phyloP scores from a whole-genome alignment of 192 early-diverging fungal species.

The Mortierella alpina region DNA sequence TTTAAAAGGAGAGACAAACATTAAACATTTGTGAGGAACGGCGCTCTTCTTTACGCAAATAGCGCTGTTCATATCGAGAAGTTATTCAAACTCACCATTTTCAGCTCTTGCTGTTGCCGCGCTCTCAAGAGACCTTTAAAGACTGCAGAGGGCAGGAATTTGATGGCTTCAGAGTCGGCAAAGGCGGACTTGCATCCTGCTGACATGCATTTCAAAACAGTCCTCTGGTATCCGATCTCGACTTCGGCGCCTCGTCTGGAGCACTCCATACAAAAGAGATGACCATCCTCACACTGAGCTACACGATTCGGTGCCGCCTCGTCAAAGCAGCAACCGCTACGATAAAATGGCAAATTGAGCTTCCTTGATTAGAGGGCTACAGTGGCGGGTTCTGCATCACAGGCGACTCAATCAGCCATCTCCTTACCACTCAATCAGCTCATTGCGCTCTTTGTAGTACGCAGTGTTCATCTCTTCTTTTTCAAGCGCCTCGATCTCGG shows the following conservation, averaged over 20 bases:
- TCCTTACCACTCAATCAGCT: slow-evolving; percentile 38
- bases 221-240: slow-evolving; percentile 57
- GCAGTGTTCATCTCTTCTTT: slow-evolving; percentile 25
- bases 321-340: slow-evolving; percentile 62
- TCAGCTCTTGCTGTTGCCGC: slow-evolving; percentile 58
- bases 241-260: slow-evolving; percentile 62
- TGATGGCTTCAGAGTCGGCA: slow-evolving; percentile 47
- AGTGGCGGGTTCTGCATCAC: background rate
- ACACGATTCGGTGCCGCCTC: slow-evolving; percentile 54
- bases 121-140: slow-evolving; percentile 55
- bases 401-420: background rate
- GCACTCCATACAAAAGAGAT: slow-evolving; percentile 66
- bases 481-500: slow-evolving; percentile 13
- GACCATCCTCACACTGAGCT: slow-evolving; percentile 67
- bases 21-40: background rate
- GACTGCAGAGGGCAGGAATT: slow-evolving; percentile 52
- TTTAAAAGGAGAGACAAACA: background rate
- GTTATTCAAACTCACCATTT: slow-evolving; percentile 34
- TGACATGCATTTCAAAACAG: slow-evolving; percentile 61
- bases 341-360: background rate
- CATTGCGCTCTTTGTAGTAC: slow-evolving; percentile 20
- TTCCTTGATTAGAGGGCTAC: background rate
- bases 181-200: slow-evolving; percentile 59
- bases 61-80: background rate
- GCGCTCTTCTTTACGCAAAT: background rate